Conservation (phyloP, 73 alveolate genomes). For the Blepharisma japonicum region DNA sequence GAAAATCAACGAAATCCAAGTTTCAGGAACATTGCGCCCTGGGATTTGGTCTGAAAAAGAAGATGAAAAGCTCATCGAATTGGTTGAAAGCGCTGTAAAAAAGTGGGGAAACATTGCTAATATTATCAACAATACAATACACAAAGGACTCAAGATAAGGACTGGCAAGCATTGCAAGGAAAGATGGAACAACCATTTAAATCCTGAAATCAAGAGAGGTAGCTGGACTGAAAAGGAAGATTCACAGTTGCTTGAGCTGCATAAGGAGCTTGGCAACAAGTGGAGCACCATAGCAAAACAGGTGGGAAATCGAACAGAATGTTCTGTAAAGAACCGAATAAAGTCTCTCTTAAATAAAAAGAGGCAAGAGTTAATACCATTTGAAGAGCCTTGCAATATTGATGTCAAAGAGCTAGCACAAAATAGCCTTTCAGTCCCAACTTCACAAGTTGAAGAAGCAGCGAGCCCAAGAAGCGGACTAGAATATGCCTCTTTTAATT, state of each 20-base stretch:
- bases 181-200: slow-evolving; percentile 79
- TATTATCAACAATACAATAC: slow-evolving; percentile 30
- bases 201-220: slow-evolving; percentile 73
- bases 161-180: slow-evolving; percentile 86
- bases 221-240: slow-evolving; percentile 79
- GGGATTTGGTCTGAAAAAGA: slow-evolving; percentile 21
- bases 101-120: slow-evolving; percentile 56
- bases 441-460: background rate
- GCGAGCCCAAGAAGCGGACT: slow-evolving; percentile 25
- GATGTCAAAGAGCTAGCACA: too few species aligned
- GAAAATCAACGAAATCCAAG: slow-evolving; percentile 10
- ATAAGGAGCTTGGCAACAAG: slow-evolving; percentile 71
- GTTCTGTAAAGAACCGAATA: slow-evolving; percentile 75
- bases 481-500: background rate
- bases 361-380: background rate
- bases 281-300: slow-evolving; percentile 74
- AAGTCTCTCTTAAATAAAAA: slow-evolving; percentile 1
- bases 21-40: background rate
- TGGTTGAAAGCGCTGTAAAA: slow-evolving; percentile 1
- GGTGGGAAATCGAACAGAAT: slow-evolving; percentile 78
- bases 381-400: background rate
- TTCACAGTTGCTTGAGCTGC: slow-evolving; percentile 57
- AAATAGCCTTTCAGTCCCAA: too few species aligned
- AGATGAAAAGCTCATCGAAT: background rate
- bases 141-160: slow-evolving; percentile 39